Evolutionary conservation across 2,329 filamentous ascomycete species (phyloP).

Genomic region (Pleoardoris graminearum): DNA sequence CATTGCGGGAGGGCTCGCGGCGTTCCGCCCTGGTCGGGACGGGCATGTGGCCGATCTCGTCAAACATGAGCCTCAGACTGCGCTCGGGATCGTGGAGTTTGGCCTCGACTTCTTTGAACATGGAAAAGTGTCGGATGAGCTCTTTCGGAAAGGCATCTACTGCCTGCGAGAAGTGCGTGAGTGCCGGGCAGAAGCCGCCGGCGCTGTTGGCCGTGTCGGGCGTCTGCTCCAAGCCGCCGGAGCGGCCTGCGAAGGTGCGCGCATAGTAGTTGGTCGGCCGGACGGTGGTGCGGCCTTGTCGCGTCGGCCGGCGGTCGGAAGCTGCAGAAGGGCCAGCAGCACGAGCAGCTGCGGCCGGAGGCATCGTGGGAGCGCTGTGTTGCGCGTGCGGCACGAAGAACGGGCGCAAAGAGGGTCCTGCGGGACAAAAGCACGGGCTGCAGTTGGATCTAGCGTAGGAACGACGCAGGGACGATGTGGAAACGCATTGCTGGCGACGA

Average conservation of each 20-base stretch:
- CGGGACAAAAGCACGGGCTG: conserved; percentile 23
- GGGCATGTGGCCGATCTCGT: conserved; percentile 58
- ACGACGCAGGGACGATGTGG: conserved; percentile 25
- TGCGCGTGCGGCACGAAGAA: conserved; percentile 19
- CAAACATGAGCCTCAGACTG: conserved; percentile 74
- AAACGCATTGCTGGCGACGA: conserved; percentile 34
- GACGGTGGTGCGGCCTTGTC: conserved; percentile 52
- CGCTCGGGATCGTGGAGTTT: conserved; percentile 92
- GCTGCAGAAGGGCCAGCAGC: conserved; percentile 24
- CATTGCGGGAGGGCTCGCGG: conserved; percentile 28
- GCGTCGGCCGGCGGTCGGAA: conserved; percentile 45
- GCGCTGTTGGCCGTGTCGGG: conserved; percentile 42
- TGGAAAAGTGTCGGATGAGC: conserved; percentile 91
- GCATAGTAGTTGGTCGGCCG: conserved; percentile 58
- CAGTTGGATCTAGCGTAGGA: conserved; percentile 19
- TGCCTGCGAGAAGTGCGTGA: conserved; percentile 82
- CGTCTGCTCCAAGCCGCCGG: conserved; percentile 44
- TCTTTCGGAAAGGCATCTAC: conserved; percentile 92
- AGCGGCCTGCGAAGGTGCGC: conserved; percentile 49
- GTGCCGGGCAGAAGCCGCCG: conserved; percentile 65
- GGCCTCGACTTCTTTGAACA: conserved; percentile 96
- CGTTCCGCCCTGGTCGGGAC: conserved; percentile 45
- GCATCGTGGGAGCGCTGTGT: conserved; percentile 36
- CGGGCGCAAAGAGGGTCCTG: conserved; percentile 14
- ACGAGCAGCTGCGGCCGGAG: conserved; percentile 40